Evolutionary conservation across 2,329 filamentous ascomycete species (phyloP).

Genomic region (Stemphylium lycopersici): DNA sequence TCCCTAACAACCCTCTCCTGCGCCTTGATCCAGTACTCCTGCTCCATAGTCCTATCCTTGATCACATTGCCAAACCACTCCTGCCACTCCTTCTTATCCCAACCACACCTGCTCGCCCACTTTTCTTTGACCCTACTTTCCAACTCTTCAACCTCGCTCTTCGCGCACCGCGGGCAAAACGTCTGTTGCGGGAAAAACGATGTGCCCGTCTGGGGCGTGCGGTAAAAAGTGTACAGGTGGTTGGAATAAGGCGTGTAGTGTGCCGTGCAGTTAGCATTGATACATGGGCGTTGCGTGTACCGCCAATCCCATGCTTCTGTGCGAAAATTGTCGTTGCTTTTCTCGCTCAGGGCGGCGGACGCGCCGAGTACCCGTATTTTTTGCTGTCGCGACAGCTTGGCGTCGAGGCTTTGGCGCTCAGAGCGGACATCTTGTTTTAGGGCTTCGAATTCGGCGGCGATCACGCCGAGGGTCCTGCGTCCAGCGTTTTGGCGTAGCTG

Average conservation of each 20-base stretch:
- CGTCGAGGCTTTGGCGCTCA: conserved; percentile 18
- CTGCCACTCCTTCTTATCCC: conserved; percentile 34
- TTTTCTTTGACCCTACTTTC: conserved; percentile 29
- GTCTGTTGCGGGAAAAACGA: conserved; percentile 28
- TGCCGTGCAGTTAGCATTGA: conserved; percentile 21
- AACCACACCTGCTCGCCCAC: conserved; percentile 25
- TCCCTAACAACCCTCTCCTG: conserved; percentile 38
- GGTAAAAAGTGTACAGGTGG: conserved; percentile 33
- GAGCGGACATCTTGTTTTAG: conserved; percentile 25
- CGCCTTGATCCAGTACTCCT: conserved; percentile 37
- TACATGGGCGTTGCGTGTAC: conserved; percentile 37
- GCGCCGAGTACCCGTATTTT: conserved; percentile 22
- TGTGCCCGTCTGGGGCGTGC: conserved; percentile 12
- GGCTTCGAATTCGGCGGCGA: conserved; percentile 38
- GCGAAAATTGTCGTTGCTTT: neutral
- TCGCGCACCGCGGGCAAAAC: conserved; percentile 37
- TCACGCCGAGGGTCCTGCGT: conserved; percentile 37
- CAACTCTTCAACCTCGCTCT: conserved; percentile 29
- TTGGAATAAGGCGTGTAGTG: conserved; percentile 37
- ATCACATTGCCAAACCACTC: conserved; percentile 29
- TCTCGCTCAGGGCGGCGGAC: neutral
- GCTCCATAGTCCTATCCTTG: conserved; percentile 28
- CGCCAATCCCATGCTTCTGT: conserved; percentile 32
- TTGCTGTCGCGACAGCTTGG: conserved; percentile 17
- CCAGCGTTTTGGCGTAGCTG: conserved; percentile 41